These are phyloP conservation scores for Aspergillus cavernicola DNA, from an alignment of 495 filamentous ascomycete species.

Conservation along the genomic window DNA sequence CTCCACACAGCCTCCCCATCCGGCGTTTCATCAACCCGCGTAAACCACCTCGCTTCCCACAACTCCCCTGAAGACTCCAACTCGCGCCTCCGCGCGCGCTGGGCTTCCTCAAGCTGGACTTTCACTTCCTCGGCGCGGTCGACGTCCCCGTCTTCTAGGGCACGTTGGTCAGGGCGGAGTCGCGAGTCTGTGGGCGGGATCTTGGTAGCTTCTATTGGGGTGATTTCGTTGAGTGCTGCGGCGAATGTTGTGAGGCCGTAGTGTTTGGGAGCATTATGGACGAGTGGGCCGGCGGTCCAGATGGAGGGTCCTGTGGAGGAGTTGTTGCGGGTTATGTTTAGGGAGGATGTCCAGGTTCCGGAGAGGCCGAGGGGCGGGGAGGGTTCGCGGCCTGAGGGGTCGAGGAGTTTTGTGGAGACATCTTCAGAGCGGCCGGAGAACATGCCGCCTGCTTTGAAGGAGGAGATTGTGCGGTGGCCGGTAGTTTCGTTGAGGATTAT, in stretches of 20 bases:
- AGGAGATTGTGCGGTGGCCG: conserved; percentile 71
- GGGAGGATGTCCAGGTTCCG: conserved; percentile 79
- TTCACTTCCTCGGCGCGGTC: conserved; percentile 85
- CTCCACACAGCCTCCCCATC: conserved; percentile 75
- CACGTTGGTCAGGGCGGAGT: conserved; percentile 87
- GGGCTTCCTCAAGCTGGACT: conserved; percentile 75
- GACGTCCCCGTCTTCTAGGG: conserved; percentile 74
- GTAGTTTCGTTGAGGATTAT: conserved; percentile 74
- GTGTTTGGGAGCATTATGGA: conserved; percentile 66
- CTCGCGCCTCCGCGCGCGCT: conserved; percentile 68
- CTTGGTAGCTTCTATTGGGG: conserved; percentile 65
- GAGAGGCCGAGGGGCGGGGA: conserved; percentile 61
- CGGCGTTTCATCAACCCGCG: conserved; percentile 50
- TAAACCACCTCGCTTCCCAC: conserved; percentile 81
- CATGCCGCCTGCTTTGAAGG: conserved; percentile 92
- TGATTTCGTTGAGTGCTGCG: conserved; percentile 83
- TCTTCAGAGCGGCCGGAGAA: conserved; percentile 94
- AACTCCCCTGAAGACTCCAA: conserved; percentile 69
- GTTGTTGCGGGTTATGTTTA: conserved; percentile 59
- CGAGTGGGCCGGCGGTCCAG: conserved; percentile 74
- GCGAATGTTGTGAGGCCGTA: conserved; percentile 90
- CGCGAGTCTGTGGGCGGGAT: conserved; percentile 78
- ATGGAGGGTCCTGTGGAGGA: conserved; percentile 56
- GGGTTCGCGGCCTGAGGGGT: conserved; percentile 55
- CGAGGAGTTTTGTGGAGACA: conserved; percentile 68